Evolutionary conservation across 2,329 filamentous ascomycete species (phyloP).

Genomic region (Neopestalotiopsis sp.): DNA sequence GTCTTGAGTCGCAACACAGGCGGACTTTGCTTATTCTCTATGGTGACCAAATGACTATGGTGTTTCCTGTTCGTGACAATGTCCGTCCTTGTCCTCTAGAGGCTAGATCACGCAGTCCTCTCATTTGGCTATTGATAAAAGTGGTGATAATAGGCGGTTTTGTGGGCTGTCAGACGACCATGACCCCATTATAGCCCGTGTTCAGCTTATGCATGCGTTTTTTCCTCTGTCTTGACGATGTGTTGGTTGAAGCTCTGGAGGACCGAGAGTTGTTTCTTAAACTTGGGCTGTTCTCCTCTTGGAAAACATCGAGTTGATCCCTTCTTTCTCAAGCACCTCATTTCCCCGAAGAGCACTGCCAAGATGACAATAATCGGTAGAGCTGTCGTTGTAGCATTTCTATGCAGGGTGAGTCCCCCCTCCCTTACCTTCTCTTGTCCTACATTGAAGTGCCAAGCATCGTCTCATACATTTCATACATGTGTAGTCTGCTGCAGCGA

Average conservation of each 20-base stretch:
- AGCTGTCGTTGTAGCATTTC: not conserved
- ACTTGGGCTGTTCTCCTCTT: not conserved
- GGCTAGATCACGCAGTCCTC: not conserved
- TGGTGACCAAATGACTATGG: not conserved
- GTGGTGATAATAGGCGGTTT: constrained; percentile 2
- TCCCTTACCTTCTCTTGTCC: not conserved
- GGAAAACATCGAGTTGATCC: not conserved
- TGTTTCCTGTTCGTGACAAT: not conserved
- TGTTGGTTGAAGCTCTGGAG: not conserved
- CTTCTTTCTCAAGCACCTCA: not conserved
- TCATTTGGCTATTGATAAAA: not conserved
- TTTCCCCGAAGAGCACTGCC: not conserved
- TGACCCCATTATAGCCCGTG: constrained; percentile 3
- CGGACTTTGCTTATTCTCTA: not conserved
- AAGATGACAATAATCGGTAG: not conserved
- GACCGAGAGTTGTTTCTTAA: not conserved
- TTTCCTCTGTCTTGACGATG: not conserved
- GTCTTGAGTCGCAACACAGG: not conserved
- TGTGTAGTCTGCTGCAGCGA: constrained; percentile 12
- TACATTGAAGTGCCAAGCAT: constrained; percentile 2
- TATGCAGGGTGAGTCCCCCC: constrained; percentile 1
- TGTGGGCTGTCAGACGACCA: not conserved
- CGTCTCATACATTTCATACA: not conserved
- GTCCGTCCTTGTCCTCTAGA: not conserved
- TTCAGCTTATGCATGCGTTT: not conserved